Evolutionary conservation across 2,329 filamentous ascomycete genomes (phyloP), one percentile per base, ranked within the genome.

Genomic region (Ustilaginoidea virens): DNA sequence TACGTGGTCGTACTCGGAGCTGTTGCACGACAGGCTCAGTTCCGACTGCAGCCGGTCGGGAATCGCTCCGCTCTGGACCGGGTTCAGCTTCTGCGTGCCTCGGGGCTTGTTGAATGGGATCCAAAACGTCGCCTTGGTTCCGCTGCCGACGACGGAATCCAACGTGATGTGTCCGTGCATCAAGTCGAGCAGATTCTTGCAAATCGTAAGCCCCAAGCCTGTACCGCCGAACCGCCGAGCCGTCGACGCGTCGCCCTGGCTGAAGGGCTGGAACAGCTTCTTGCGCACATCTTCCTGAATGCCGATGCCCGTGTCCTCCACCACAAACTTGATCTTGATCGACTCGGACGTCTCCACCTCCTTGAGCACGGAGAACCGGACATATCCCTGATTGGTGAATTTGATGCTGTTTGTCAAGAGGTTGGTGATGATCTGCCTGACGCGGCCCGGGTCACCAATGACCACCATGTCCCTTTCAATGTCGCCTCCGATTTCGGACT

Each of bases 371-470:
- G 65, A 66, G 38, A 87, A 69, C 27, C 65, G 72, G 15, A 83
- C 76, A 32, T 65, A 66, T 2, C 78, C 78, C 32, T 74, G 64
- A 11, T 66, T 70, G 0, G 76, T 81, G 43, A 82, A 82, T 39
- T 81, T 81, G 53, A 81, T 78, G 36, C 70, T 75, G 47, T 82
- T 82, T 3, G 78, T 83, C 13, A 86, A 56, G 2, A 87, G 56
- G 42, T 86, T 87, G 2, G 76, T 82, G 22, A 87, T 66, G 35
- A 92, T 86, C 43, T 92, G 85, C 27, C 85, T 71, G 18, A 92
- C 61, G 20, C 83, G 69, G 8, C 83, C 81, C 7, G 83, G 82
- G 43, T 93, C 85, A 10, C 86, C 85, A 43, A 92, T 74, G 4
- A 93, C 81, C 26, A 85, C 75, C 32, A 90, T 57, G 40, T 82